Evolutionary conservation across 2,329 filamentous ascomycete species (phyloP), one percentile per base, ranked within the genome.

Genomic region (Sporothrix schenckii): DNA sequence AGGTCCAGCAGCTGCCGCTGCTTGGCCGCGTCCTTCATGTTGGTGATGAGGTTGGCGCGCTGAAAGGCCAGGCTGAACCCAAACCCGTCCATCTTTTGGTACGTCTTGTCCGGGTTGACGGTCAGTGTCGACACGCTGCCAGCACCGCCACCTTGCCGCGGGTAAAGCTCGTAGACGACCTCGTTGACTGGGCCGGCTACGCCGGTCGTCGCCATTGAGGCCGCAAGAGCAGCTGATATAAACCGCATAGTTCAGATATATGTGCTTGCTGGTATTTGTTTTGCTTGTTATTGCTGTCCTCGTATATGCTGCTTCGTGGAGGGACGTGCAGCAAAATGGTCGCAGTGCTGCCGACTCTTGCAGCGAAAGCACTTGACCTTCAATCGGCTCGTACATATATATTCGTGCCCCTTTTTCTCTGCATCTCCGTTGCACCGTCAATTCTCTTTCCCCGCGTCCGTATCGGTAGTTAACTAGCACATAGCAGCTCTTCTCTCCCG

Each of bases 11-110:
- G 76, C 72, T 79, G 76, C 13, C 79, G 77, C 75, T 81, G 81
- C 74, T 82, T 81, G 16, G 75, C 76, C 72, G 79, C 75, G 71
- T 78, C 77, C 47, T 73, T 70, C 76, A 78, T 77, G 72, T 80
- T 80, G 65, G 81, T 79, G 75, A 83, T 79, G 44, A 82, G 77
- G 69, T 81, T 82, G 19, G 81, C 81, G 7, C 82, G 80, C 75
- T 82, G 80, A 74, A 83, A 84, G 1, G 81, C 82, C 21, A 78
- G 79, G 21, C 77, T 79, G 76, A 82, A 81, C 19, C 82, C 82
- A 73, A 83, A 83, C 13, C 82, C 82, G 73, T 83, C 81, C 68
- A 83, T 83, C 3, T 77, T 80, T 76, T 83, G 82, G 73, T 80
- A 83, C 24, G 79, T 81, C 72, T 79, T 80, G n/a, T 76, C 73